Percentiles rank a stretch among this genome's conserved stretches.
phyloP scores from a whole-genome alignment of 805 yeast species.

The Candida xiaguanensis region DNA sequence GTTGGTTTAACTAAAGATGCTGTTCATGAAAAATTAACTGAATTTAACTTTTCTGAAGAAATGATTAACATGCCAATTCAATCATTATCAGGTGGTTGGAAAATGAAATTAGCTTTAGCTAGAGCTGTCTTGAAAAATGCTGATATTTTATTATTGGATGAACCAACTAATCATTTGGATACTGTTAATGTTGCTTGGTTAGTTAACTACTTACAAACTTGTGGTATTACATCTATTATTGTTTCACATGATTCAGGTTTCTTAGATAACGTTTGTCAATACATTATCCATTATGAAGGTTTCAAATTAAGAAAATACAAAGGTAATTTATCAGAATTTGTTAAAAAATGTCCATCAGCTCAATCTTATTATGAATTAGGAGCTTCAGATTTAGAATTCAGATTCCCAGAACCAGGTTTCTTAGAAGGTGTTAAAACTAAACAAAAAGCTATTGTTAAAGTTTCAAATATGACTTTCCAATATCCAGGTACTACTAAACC shows the following conservation, averaged over 20 bases:
- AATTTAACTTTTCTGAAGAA: conserved; percentile 90
- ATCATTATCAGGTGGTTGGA: conserved; percentile 99
- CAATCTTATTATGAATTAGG: conserved; percentile 98
- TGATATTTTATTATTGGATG: conserved; percentile 95
- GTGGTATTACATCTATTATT: conserved; percentile 97
- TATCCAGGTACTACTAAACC: conserved; percentile 98
- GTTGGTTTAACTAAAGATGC: conserved; percentile 68
- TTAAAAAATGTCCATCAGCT: conserved; percentile 98
- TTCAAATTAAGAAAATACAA: conserved; percentile 99
- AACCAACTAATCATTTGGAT: conserved; percentile 99
- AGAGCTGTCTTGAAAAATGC: conserved; percentile 99
- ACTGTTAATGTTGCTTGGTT: conserved; percentile 99
- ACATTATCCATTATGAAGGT: conserved; percentile 99
- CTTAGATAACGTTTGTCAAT: conserved; percentile 95
- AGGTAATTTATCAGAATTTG: conserved; percentile 99
- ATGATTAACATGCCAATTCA: conserved; percentile 93
- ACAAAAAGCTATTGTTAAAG: conserved; percentile 99
- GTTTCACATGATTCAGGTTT: conserved; percentile 99
- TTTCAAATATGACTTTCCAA: conserved; percentile 96
- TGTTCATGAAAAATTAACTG: conserved; percentile 71
- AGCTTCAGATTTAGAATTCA: conserved; percentile 95
- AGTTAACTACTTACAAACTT: conserved; percentile 97
- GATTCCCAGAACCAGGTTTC: conserved; percentile 99
- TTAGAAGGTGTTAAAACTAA: conserved; percentile 99
- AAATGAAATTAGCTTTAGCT: conserved; percentile 99